These are phyloP conservation scores for Pseudotsuga menziesii DNA, from an alignment of 75 land plant genomes.

Conservation along the genomic window DNA sequence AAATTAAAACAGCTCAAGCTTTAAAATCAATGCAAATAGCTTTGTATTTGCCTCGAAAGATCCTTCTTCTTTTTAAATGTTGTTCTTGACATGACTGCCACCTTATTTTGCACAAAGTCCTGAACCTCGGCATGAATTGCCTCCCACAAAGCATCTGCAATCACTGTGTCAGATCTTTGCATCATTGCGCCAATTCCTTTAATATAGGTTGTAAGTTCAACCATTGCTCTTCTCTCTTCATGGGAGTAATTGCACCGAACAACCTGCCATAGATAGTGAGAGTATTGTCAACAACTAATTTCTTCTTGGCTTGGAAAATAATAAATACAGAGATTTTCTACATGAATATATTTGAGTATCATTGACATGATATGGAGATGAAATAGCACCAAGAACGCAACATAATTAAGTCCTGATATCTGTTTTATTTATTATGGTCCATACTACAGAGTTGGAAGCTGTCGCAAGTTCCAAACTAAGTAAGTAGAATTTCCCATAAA, in stretches of 20 bases:
- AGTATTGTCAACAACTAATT: not conserved
- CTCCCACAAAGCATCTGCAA: slow-evolving; percentile 95
- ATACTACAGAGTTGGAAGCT: not conserved
- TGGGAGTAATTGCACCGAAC: slow-evolving; percentile 87
- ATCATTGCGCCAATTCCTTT: slow-evolving; percentile 94
- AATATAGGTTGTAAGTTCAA: slow-evolving; percentile 86
- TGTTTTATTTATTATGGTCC: not conserved
- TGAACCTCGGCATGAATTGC: slow-evolving; percentile 95
- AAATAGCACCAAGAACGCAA: no score
- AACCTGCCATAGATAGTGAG: slow-evolving; percentile 44
- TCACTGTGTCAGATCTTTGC: slow-evolving; percentile 80
- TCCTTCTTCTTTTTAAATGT: slow-evolving; percentile 89
- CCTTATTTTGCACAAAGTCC: slow-evolving; percentile 95
- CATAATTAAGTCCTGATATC: no score
- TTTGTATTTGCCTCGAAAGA: slow-evolving; percentile 49
- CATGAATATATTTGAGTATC: not conserved
- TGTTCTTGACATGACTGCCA: slow-evolving; percentile 79
- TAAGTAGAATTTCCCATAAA: not conserved
- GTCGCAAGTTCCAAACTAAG: not conserved
- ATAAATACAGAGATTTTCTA: not conserved
- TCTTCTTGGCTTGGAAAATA: not conserved
- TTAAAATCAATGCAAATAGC: not conserved
- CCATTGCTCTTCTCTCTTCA: slow-evolving; percentile 91
- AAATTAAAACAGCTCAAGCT: not conserved
- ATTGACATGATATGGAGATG: not conserved